These are phyloP conservation scores for Talaromyces thailandensis DNA, from an alignment of 495 filamentous ascomycete genomes.

Conservation along the genomic window DNA sequence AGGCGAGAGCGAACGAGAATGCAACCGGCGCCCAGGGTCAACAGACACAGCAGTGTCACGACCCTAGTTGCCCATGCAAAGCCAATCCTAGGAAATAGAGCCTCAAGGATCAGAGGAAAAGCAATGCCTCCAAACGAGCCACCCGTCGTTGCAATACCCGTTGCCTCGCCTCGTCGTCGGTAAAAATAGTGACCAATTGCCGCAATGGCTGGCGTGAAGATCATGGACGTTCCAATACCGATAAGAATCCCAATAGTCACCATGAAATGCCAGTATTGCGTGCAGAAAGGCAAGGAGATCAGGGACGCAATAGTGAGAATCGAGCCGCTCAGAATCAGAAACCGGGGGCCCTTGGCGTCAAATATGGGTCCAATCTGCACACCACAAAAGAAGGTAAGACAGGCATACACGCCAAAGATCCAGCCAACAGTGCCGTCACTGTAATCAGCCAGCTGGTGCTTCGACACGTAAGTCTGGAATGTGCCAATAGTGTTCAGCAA, in stretches of 20 bases:
- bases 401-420: constrained; percentile 71
- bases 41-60: constrained; percentile 46
- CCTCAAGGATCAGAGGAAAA: constrained; percentile 47
- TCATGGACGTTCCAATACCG: constrained; percentile 68
- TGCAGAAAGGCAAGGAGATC: constrained; percentile 38
- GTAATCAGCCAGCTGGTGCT: constrained; percentile 55
- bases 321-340: constrained; percentile 41
- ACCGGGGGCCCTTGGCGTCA: constrained; percentile 46
- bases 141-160: constrained; percentile 78
- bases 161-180: constrained; percentile 65
- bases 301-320: constrained; percentile 40
- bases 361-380: constrained; percentile 52
- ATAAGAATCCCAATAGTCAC: constrained; percentile 71
- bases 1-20: constrained; percentile 43
- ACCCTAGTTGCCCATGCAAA: constrained; percentile 52
- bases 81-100: constrained; percentile 44
- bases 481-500: constrained; percentile 68
- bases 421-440: constrained; percentile 58
- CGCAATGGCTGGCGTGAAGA: constrained; percentile 78
- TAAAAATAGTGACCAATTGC: constrained; percentile 80
- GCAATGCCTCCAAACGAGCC: constrained; percentile 54
- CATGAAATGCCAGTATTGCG: constrained; percentile 82
- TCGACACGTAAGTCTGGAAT: constrained; percentile 63
- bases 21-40: constrained; percentile 36
- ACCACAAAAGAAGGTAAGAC: constrained; percentile 57